These are phyloP conservation scores for Pugionium cornutum DNA, from an alignment of 345 rosid genomes.

Conservation along the genomic window DNA sequence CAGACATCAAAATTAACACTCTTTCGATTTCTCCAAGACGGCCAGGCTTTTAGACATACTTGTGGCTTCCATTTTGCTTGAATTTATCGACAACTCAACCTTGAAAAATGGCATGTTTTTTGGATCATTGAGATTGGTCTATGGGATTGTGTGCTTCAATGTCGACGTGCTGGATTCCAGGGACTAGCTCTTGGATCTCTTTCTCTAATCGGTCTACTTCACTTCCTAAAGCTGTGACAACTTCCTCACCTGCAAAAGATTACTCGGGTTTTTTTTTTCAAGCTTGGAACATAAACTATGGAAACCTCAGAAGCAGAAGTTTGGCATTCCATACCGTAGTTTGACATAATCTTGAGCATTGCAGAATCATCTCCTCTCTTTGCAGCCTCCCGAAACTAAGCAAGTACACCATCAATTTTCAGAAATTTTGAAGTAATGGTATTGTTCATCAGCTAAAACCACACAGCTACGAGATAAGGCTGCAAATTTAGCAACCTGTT, in stretches of 20 bases:
- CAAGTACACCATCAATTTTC: conserved; percentile 26
- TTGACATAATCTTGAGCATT: conserved; percentile 77
- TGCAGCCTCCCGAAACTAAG: conserved; percentile 78
- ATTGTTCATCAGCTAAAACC: conserved; percentile 6
- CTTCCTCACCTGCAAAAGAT: conserved; percentile 80
- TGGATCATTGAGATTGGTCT: conserved; percentile 43
- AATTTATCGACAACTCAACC: conserved; percentile 12
- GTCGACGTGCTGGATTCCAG: conserved; percentile 94
- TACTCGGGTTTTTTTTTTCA: neutral
- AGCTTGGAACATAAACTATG: conserved; percentile 7
- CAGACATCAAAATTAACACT: neutral
- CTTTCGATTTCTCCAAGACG: conserved; percentile 13
- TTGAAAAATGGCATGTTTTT: neutral
- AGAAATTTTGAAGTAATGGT: conserved; percentile 17
- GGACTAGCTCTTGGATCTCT: conserved; percentile 94
- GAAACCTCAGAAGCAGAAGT: conserved; percentile 1
- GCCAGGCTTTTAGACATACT: neutral
- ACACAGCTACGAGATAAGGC: neutral
- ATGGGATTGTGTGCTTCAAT: conserved; percentile 95
- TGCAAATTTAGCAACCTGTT: conserved; percentile 51
- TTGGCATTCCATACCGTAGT: conserved; percentile 57
- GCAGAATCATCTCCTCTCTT: conserved; percentile 61
- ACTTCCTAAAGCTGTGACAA: conserved; percentile 93
- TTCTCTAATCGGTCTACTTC: conserved; percentile 97
- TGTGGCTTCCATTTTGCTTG: conserved; percentile 18